Evolutionary conservation across 208 protist species (phyloP).

Genomic region (Leishmania lainsoni): DNA sequence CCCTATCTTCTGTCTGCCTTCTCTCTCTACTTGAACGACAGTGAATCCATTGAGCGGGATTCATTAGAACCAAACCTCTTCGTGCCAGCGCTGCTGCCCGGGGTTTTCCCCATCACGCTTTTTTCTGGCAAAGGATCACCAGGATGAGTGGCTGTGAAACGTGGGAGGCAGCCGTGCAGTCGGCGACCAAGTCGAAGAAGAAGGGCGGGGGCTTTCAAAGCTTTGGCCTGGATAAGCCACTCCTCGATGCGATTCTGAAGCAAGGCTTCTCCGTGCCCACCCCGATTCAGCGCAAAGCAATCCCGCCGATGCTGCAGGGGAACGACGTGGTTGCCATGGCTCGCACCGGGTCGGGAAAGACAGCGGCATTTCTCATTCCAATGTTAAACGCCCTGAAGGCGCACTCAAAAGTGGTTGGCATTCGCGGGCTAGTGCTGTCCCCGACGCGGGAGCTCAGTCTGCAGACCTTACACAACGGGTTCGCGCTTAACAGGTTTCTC

Average conservation of each 20-base stretch:
- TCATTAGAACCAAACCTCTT: not conserved
- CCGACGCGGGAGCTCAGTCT: constrained; percentile 99
- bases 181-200: constrained; percentile 62
- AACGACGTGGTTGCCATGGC: constrained; percentile 99
- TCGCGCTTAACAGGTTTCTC: constrained; percentile 94
- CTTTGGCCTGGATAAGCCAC: constrained; percentile 88
- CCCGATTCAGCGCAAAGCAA: constrained; percentile 98
- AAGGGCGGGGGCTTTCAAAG: constrained; percentile 88
- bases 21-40: not conserved
- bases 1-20: not conserved
- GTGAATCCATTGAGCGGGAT: not conserved
- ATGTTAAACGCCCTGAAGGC: constrained; percentile 94
- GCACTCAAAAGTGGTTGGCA: constrained; percentile 94
- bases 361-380: constrained; percentile 98
- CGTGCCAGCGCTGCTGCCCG: not conserved
- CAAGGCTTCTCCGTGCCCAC: constrained; percentile 98
- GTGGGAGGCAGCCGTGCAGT: constrained; percentile 76
- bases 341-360: constrained; percentile 99
- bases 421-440: constrained; percentile 96
- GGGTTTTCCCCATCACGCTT: not conserved
- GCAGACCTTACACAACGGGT: constrained; percentile 96
- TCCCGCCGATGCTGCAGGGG: constrained; percentile 94
- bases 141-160: constrained; percentile 65
- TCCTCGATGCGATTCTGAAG: constrained; percentile 94
- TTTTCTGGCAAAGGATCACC: not conserved